Base-by-base conservation (phyloP, 2,329 filamentous ascomycete genomes). In the Fusarium dimerum region DNA sequence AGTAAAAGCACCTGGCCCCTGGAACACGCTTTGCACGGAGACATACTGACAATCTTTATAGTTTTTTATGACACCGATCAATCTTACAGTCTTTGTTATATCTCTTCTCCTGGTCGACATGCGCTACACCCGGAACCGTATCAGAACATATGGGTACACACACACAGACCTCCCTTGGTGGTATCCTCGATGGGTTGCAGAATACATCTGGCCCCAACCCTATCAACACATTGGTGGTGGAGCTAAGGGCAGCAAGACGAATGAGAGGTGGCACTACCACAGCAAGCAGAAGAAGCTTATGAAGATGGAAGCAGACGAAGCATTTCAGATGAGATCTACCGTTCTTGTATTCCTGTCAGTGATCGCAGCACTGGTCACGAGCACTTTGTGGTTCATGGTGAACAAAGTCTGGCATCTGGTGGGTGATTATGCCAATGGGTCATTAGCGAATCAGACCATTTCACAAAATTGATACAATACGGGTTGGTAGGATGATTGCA, bases 71-170 rank as follows among this genome's bases (percentile, higher is more conserved):
- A 86, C 84, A 0, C 85, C 87, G 8, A 60, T 89, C 55, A 77
- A 84, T 57, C 82, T 88, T 66, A 73, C 83, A 46, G 80, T 83
- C 18, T 88, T 89, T 70, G 68, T 90, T 40, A 43, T 88, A 57
- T 88, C 86, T 2, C 79, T 89, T 43, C 77, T 79, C 65, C 69
- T 87, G 47, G 78, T 89, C 41, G 85, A 89, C 71, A 72, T 78
- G 46, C 76, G 76, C 52, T 75, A 83, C 78, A 71, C 82, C 62
- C 64, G 76, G 63, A 65, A 76, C 68, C 76, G 84, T 69, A 73
- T 72, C 47, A 71, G 71, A 53, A 67, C 63, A 48, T 70, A 60
- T 26, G 46, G 40, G 11, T 43, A 73, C 62, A 56, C 68, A 61
- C 59, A 68, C 45, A 65, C 56, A 5, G 50, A 46, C 38, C 40